These are phyloP conservation scores for Eremothecium cymbalariae DNA, from an alignment of 1,139 yeast genomes.

Conservation along the genomic window DNA sequence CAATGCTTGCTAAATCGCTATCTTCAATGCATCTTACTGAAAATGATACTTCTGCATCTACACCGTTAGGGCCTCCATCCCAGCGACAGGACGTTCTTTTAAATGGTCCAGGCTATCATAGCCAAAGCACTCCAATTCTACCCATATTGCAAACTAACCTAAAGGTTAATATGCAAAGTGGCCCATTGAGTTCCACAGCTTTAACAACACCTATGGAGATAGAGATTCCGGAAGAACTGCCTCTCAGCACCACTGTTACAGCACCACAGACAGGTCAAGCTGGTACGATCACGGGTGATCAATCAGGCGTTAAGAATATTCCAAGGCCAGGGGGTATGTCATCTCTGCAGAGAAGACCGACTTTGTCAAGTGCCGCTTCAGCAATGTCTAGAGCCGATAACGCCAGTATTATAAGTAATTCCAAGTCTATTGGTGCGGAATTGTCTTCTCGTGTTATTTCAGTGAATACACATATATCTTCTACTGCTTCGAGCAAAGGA, in stretches of 20 bases:
- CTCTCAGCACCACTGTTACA: conserved; percentile 18
- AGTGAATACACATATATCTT: neutral
- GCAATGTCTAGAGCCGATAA: neutral
- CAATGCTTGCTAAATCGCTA: conserved; percentile 16
- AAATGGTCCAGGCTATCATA: conserved; percentile 16
- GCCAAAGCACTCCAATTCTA: conserved; percentile 26
- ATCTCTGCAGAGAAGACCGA: neutral
- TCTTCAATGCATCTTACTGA: conserved; percentile 14
- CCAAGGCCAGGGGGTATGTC: neutral
- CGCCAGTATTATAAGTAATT: neutral
- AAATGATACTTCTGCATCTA: conserved; percentile 4
- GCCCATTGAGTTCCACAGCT: conserved; percentile 24
- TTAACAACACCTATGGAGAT: conserved; percentile 44
- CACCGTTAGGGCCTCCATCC: conserved; percentile 3
- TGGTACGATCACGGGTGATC: conserved; percentile 11
- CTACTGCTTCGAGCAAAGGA: neutral
- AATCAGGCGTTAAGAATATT: neutral
- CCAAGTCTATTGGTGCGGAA: neutral
- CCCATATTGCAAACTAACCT: conserved; percentile 29
- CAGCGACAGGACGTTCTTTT: conserved; percentile 4
- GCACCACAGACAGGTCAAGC: conserved; percentile 5
- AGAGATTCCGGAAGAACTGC: conserved; percentile 48
- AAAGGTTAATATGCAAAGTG: conserved; percentile 14
- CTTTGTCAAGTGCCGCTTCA: neutral
- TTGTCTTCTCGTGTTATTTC: neutral